A percentile compares a stretch with the other conserved stretches of the same genome.
phyloP scores from a whole-genome alignment of 805 yeast species.

The Starmera amethionina region DNA sequence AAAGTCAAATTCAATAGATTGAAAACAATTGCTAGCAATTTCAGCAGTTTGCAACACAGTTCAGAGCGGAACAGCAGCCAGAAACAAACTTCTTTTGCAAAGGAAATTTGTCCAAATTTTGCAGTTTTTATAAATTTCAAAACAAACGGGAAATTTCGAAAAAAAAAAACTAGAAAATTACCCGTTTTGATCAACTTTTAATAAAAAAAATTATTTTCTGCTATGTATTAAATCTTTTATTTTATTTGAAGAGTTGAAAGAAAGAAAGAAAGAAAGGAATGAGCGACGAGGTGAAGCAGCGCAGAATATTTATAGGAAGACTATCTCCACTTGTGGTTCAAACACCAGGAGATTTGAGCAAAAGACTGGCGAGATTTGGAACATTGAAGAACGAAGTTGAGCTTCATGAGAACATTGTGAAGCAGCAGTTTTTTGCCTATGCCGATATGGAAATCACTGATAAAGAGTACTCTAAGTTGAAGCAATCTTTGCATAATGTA shows the following conservation, averaged over 20 bases:
- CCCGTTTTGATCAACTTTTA: neutral
- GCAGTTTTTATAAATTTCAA: neutral
- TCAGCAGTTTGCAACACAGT: too few relatives aligned
- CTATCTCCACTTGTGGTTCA: conserved; percentile 45
- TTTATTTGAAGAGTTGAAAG: neutral
- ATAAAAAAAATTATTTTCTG: neutral
- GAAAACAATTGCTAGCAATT: too few relatives aligned
- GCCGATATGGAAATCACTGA: conserved; percentile 46
- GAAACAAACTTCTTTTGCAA: too few relatives aligned
- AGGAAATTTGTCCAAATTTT: neutral
- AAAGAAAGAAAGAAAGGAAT: neutral
- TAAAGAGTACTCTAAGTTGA: conserved; percentile 37
- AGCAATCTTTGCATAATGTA: conserved; percentile 55
- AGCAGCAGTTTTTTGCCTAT: conserved; percentile 44
- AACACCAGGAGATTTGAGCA: conserved; percentile 34
- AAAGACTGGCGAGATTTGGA: conserved; percentile 60
- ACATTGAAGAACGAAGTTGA: conserved; percentile 33
- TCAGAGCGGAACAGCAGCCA: too few relatives aligned
- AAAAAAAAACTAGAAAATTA: neutral
- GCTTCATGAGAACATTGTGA: conserved; percentile 41
- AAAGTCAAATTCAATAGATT: too few relatives aligned
- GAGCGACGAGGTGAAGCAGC: conserved; percentile 2
- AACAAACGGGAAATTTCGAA: neutral
- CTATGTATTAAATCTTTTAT: neutral
- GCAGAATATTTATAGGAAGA: conserved; percentile 57